Conservation (phyloP, 1,139 yeast species). For the Ogataea hybrid region DNA sequence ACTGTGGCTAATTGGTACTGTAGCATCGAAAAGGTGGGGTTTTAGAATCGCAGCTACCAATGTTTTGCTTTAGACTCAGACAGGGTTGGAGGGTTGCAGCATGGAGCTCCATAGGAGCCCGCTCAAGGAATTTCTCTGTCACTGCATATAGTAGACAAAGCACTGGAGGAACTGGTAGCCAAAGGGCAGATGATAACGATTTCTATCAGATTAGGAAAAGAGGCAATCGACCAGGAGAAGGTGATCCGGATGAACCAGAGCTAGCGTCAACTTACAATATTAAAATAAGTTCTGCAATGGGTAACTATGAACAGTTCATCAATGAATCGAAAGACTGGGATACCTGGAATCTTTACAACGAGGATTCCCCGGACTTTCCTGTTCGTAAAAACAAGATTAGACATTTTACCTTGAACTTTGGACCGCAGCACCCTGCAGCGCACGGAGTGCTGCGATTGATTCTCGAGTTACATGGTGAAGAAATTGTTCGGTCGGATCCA, state of each 20-base stretch:
- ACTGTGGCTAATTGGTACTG: neutral
- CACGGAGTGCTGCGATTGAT: constrained; percentile 89
- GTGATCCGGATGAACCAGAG: constrained; percentile 23
- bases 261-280: constrained; percentile 26
- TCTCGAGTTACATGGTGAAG: constrained; percentile 86
- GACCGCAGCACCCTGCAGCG: constrained; percentile 95
- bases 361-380: constrained; percentile 34
- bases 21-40: constrained; percentile 8
- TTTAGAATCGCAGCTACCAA: constrained; percentile 5
- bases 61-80: constrained; percentile 3
- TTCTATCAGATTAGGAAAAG: constrained; percentile 30
- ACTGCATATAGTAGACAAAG: neutral
- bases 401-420: constrained; percentile 87
- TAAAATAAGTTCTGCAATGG: constrained; percentile 36
- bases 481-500: constrained; percentile 82
- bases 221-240: constrained; percentile 29
- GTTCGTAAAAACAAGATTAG: constrained; percentile 55
- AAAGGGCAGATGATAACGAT: constrained; percentile 29
- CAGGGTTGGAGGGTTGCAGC: neutral
- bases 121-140: neutral
- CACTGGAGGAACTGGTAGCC: neutral
- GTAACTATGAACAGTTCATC: constrained; percentile 35
- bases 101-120: neutral
- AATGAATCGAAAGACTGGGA: constrained; percentile 33
- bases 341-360: constrained; percentile 33